Evolutionary conservation across 441 rosid genomes (phyloP).

Genomic region (Iberis amara): DNA sequence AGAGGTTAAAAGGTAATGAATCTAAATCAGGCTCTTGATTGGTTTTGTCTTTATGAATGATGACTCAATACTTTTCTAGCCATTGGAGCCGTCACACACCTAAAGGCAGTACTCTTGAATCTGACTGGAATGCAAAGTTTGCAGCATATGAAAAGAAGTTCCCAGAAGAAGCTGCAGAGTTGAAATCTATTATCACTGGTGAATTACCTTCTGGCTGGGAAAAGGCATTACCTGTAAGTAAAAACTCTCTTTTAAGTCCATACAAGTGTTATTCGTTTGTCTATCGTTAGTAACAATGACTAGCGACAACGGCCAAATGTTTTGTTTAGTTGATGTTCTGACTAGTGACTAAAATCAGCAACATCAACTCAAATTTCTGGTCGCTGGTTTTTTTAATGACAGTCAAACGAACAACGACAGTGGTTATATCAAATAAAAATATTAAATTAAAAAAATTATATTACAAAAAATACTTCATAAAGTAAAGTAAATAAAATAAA

Average conservation of each 20-base stretch:
- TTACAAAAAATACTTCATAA: too few relatives aligned
- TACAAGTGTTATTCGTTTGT: too few relatives aligned
- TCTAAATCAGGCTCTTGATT: slow-evolving; percentile 10
- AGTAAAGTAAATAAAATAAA: too few relatives aligned
- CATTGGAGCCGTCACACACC: slow-evolving; percentile 92
- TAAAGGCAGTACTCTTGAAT: slow-evolving; percentile 73
- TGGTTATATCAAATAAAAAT: too few relatives aligned
- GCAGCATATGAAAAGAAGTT: slow-evolving; percentile 89
- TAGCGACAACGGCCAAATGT: too few relatives aligned
- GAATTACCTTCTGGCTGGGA: slow-evolving; percentile 95
- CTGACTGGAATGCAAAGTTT: slow-evolving; percentile 85
- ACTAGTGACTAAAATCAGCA: too few relatives aligned
- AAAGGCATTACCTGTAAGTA: slow-evolving; percentile 94
- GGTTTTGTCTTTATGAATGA: background rate
- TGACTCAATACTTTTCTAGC: slow-evolving; percentile 34
- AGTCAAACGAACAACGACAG: too few relatives aligned
- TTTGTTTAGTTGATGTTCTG: too few relatives aligned
- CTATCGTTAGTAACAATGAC: too few relatives aligned
- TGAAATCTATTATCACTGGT: slow-evolving; percentile 74
- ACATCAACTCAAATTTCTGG: too few relatives aligned
- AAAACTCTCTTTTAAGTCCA: slow-evolving; percentile 4
- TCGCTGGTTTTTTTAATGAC: too few relatives aligned
- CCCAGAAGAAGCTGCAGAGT: slow-evolving; percentile 86
- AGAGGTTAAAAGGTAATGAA: slow-evolving; percentile 42
- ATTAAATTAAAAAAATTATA: too few relatives aligned